Base-by-base conservation (phyloP, 306 rosid species). In the Malus sieversii region DNA sequence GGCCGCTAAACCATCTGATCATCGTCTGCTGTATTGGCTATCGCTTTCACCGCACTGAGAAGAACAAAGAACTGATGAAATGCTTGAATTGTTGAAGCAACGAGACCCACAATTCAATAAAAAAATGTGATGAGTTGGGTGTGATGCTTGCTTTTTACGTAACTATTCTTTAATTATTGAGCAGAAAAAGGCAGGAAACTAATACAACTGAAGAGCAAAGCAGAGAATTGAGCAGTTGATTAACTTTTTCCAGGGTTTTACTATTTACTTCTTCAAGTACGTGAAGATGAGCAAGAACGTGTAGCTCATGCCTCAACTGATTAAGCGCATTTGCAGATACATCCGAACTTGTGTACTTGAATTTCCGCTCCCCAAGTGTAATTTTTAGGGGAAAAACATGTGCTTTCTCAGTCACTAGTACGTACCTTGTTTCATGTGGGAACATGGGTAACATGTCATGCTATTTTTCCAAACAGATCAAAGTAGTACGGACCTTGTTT, bases 401-500 rank as follows among this genome's bases (percentile, higher is more conserved):
- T 51, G 77, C 65, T 60, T 77, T 71, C 44, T 57, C 40, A 33
- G 80, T 76, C 76, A 76, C 73, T 84, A 74, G 72, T 84, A 38
- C 9, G 42, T 38, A 66, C 46, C 63, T 58, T 10, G 74, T 63
- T 77, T 78, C 76, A 71, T 53, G 79, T 66, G 79, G 81, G 68
- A 77, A 73, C 59, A 71, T 76, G 69, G 73, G 64, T 51, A 44
- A 71, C 10, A 62, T 23, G 33, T 66, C 45, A 76, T 66, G 74
- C 72, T 10, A 52, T 58, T 72, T 73, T 75, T 59, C 59, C 69
- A 27, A n/a, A 20, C 30, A 23, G 33, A 63, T 16, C 44, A 14
- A 57, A 11, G 4, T 51, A 13, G 13, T 18, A 38, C 42, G 10
- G 42, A 71, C 46, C 63, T 58, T 10, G 74, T 68, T 77, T 80